Percentiles rank a stretch among this genome's conserved stretches.
phyloP scores from a whole-genome alignment of 1,284 basidiomycete species.

The Apiotrichum akiyoshidainum region DNA sequence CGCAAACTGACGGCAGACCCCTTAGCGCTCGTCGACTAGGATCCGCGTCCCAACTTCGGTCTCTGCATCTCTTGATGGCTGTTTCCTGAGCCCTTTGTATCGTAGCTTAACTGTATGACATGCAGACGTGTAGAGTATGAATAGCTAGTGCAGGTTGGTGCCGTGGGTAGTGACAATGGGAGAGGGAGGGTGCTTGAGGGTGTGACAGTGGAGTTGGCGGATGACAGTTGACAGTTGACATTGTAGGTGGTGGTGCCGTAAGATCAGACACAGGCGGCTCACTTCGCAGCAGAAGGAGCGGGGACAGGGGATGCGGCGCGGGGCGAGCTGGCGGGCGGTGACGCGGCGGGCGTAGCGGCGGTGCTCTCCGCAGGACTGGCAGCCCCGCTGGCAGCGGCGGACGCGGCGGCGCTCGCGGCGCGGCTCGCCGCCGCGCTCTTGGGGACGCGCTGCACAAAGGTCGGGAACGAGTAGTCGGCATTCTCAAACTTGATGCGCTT shows the following conservation, averaged over 20 bases:
- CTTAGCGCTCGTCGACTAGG: too few species aligned
- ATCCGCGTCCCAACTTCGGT: too few species aligned
- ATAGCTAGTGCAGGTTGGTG: too few species aligned
- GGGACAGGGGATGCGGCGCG: background rate
- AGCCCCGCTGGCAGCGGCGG: background rate
- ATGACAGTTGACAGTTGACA: background rate
- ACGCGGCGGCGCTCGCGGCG: background rate
- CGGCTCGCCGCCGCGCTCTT: background rate
- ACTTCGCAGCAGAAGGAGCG: too few species aligned
- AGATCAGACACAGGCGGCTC: background rate
- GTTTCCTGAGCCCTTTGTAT: too few species aligned
- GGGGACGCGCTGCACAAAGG: constrained; percentile 17
- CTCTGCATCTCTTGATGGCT: too few species aligned
- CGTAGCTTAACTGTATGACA: too few species aligned
- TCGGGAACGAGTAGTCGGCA: constrained; percentile 43
- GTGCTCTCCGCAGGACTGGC: background rate
- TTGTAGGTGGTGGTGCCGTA: background rate
- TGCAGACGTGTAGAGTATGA: too few species aligned
- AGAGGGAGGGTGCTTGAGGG: too few species aligned
- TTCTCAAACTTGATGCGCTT: constrained; percentile 43
- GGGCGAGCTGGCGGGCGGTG: background rate
- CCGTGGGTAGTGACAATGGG: too few species aligned
- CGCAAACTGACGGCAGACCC: too few species aligned
- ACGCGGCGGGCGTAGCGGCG: background rate
- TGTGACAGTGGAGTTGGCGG: background rate